Evolutionary conservation across 257 asterid species (phyloP), one percentile per base, ranked within the genome.

Genomic region (Nyctanthes arbortristis): DNA sequence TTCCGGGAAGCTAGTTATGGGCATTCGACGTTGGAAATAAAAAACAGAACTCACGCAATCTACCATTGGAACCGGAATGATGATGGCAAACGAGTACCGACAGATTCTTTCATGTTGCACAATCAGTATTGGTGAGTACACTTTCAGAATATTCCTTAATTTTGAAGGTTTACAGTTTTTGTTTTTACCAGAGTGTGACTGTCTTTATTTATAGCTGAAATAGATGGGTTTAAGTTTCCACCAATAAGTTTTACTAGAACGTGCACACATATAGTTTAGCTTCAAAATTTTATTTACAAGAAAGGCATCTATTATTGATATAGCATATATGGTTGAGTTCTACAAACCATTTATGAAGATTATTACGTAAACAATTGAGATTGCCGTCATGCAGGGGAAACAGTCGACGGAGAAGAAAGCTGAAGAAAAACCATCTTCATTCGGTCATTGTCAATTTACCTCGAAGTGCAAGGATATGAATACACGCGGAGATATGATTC

Each of bases 1-100:
- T 93, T 84, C 39, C 91, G 98, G 14, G 98, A 93, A 87, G 94
- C 98, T 66, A 93, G 98, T 77, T 93, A 87, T 65, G 98, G 98
- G 29, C 98, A 93, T 78, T 93, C 98, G 2, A 89, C 97, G 13
- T 49, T 93, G 67, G 97, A 91, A 78, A 91, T 93, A 73, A 87
- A 66, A 85, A 93, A 93, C 31, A 77, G 88, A 84, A 93, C 97
- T 14, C 97, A 91, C 65, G 97, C 96, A 61, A 2, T 89, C 29
- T 91, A 91, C 88, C 97, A 93, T 54, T 93, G 99, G 97, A 93
- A 91, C 79, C 83, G 97, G 71, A 93, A 93, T 64, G 90, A 94
- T 47, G 96, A 93, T 33, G 99, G 99, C 4, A 89, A 85, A 61
- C 82, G 77, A 80, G 88, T 91, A 30, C 82, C 84, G 45, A 86